phyloP scores from a whole-genome alignment of 768 basidiomycete genomes.

The Stropharia rugosoannulata region DNA sequence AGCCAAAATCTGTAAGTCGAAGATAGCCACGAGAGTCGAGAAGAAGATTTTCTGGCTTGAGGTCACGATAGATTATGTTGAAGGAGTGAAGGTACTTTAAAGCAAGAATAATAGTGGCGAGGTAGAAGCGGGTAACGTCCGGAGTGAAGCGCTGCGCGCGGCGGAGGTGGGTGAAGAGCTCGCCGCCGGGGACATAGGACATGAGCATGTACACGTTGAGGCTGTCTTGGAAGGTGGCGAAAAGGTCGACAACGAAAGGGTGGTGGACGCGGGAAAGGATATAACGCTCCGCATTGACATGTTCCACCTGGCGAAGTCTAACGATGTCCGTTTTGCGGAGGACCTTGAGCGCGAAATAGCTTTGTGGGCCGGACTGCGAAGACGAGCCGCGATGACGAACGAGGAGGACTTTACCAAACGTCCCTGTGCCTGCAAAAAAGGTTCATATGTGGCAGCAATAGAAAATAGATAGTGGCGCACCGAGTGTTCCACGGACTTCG shows the following conservation, averaged over 20 bases:
- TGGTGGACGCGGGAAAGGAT: constrained; percentile 91
- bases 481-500: constrained; percentile 76
- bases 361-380: constrained; percentile 46
- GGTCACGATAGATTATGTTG: constrained; percentile 97
- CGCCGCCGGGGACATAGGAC: constrained; percentile 95
- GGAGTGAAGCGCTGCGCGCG: constrained; percentile 93
- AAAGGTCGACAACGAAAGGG: constrained; percentile 96
- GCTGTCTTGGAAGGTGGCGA: constrained; percentile 93
- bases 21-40: constrained; percentile 92
- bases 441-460: constrained; percentile 2
- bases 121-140: constrained; percentile 97
- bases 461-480: constrained; percentile 36
- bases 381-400: constrained; percentile 67
- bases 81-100: constrained; percentile 93
- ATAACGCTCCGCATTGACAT: constrained; percentile 94
- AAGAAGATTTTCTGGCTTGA: constrained; percentile 98
- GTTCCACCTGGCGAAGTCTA: constrained; percentile 92
- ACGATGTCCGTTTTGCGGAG: constrained; percentile 85
- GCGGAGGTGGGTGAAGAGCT: constrained; percentile 95
- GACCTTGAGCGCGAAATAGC: constrained; percentile 86
- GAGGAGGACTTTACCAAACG: constrained; percentile 91
- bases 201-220: constrained; percentile 98
- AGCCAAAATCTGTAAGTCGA: constrained; percentile 96
- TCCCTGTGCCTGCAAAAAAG: constrained; percentile 78
- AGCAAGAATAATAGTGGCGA: constrained; percentile 93